phyloP scores from a whole-genome alignment of 495 filamentous ascomycete species.

The Lepidopterella palustris region DNA sequence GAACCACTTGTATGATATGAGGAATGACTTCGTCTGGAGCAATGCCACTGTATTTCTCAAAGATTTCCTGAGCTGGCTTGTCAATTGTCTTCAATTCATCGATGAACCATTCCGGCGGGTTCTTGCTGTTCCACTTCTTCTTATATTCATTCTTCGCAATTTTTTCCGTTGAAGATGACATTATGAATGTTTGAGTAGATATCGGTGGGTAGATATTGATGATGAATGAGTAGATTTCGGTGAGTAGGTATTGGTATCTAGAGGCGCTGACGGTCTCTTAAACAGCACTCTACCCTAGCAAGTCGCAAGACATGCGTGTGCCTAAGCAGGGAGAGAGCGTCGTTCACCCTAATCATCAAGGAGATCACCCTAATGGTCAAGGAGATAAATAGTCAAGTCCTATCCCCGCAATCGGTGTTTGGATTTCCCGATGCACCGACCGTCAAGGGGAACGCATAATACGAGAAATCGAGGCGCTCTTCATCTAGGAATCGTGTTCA shows the following conservation, averaged over 20 bases:
- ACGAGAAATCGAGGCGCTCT: neutral
- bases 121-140: neutral
- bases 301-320: neutral
- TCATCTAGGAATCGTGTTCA: neutral
- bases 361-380: neutral
- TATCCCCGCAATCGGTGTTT: neutral
- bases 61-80: conserved; percentile 5
- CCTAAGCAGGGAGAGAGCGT: neutral
- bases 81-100: conserved; percentile 4
- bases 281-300: neutral
- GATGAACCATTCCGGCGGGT: conserved; percentile 5
- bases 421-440: neutral
- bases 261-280: neutral
- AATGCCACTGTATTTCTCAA: conserved; percentile 21
- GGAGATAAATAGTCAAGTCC: neutral
- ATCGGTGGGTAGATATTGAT: too few relatives aligned
- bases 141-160: too few relatives aligned
- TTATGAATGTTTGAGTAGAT: too few relatives aligned
- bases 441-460: neutral
- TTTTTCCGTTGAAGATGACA: too few relatives aligned
- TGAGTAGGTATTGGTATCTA: neutral
- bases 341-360: too few relatives aligned
- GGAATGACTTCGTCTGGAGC: conserved; percentile 12
- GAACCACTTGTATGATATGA: conserved; percentile 14
- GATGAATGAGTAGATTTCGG: too few relatives aligned